Base-by-base conservation (phyloP, 1,139 yeast genomes). In the Pichia sp. region DNA sequence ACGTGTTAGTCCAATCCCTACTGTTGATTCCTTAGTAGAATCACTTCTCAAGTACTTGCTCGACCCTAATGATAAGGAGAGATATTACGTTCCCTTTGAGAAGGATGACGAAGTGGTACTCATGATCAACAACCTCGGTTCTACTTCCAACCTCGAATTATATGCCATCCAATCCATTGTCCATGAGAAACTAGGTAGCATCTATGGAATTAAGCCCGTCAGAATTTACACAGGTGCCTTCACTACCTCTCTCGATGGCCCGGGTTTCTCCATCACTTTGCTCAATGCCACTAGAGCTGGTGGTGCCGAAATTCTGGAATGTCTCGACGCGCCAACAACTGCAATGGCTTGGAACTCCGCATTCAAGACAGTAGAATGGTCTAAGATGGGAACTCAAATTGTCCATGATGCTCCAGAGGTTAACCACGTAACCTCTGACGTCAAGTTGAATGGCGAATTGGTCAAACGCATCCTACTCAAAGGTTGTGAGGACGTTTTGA, bases 241-340 rank as follows among this genome's bases (percentile, higher is more conserved):
- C 53, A 87, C 84, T 55, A 82, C 96, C 3, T 86, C 95, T 1
- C 71, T 86, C 46, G 84, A 82, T 55, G 86, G 94, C 12, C 91
- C 93, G n/a, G 96, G 96, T 1, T 84, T 86, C 58, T 79, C 93
- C 23, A 69, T 86, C 40, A 82, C 95, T 3, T 63, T 86, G 37
- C 64, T 86, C 49, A 85, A 84, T 53, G 74, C 73, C 32, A 60
- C 84, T 1, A 67, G 68, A 29, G 67, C 74, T 6, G 59, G 67
- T 9, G 55, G 61, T 6, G 53, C 57, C 15, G 52, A 60, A 17
- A 57, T 74, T 10, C 55, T 78, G 35, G 62, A 63, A 12, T 66
- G 72, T 38, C 62, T 85, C 43, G 93, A 84, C 53, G 65, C 72
- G 3, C 79, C 78, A 33, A 81, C 94, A 0, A 69, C 76, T 50